These are phyloP conservation scores for Zostera marina DNA, from an alignment of 116 monocot species.

Conservation along the genomic window DNA sequence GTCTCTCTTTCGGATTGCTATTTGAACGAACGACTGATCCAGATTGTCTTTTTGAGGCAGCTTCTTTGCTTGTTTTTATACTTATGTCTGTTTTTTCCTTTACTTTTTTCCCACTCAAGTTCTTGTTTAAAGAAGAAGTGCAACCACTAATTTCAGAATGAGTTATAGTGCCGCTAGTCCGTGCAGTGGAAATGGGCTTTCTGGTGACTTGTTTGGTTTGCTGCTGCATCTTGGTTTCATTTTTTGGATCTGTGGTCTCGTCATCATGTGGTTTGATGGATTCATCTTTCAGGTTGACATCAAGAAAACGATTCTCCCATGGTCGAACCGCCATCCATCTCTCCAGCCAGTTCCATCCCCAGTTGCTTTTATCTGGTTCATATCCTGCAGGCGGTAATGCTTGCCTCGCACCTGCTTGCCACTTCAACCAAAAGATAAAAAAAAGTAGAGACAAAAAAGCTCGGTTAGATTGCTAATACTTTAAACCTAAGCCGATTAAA, in stretches of 20 bases:
- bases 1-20: constrained; percentile 64
- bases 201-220: constrained; percentile 14
- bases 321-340: constrained; percentile 99
- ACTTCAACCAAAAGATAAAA: constrained; percentile 20
- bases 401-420: constrained; percentile 78
- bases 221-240: constrained; percentile 13
- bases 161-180: constrained; percentile 25
- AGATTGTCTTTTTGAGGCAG: constrained; percentile 20
- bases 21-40: constrained; percentile 28
- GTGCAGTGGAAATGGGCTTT: constrained; percentile 21
- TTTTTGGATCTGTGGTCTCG: constrained; percentile 17
- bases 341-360: constrained; percentile 99
- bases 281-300: constrained; percentile 59
- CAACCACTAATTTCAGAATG: constrained; percentile 34
- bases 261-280: constrained; percentile 16
- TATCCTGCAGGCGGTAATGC: constrained; percentile 20
- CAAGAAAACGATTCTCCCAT: constrained; percentile 96
- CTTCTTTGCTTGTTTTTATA: constrained; percentile 27
- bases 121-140: constrained; percentile 14
- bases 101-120: constrained; percentile 12
- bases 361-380: constrained; percentile 65
- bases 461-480: no score
- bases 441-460: background rate
- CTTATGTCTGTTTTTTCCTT: constrained; percentile 22
- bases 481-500: no score